phyloP scores from a whole-genome alignment of 169 alveolate genomes.

The Cryptosporidium muris region DNA sequence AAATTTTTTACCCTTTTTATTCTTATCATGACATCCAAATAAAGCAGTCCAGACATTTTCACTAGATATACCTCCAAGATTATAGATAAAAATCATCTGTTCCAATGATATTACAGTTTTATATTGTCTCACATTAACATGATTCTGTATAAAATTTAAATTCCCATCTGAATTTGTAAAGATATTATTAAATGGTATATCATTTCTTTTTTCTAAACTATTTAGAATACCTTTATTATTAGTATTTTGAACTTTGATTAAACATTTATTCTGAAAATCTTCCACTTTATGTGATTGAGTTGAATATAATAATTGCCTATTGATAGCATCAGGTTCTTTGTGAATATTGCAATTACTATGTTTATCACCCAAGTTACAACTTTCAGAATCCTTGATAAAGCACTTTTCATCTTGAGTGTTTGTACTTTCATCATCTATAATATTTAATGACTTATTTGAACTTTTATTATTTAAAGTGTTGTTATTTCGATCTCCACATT shows the following conservation, averaged over 20 bases:
- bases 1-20: constrained; percentile 3
- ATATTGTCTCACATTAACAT: neutral
- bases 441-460: too few relatives aligned
- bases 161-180: neutral
- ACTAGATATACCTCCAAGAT: constrained; percentile 41
- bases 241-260: neutral
- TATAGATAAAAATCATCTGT: constrained; percentile 28
- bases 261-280: neutral
- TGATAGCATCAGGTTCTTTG: too few relatives aligned
- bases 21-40: constrained; percentile 9
- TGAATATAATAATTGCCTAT: too few relatives aligned
- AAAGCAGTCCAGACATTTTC: constrained; percentile 69
- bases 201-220: neutral
- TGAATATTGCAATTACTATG: too few relatives aligned
- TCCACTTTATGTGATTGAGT: neutral
- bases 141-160: neutral
- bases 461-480: too few relatives aligned
- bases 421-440: too few relatives aligned
- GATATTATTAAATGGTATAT: neutral
- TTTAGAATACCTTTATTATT: neutral
- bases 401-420: too few relatives aligned
- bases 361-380: too few relatives aligned
- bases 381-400: too few relatives aligned
- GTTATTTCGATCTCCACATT: too few relatives aligned
- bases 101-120: constrained; percentile 25